These are phyloP conservation scores for Guillardia theta DNA, from an alignment of 78 protist species.

Conservation along the genomic window DNA sequence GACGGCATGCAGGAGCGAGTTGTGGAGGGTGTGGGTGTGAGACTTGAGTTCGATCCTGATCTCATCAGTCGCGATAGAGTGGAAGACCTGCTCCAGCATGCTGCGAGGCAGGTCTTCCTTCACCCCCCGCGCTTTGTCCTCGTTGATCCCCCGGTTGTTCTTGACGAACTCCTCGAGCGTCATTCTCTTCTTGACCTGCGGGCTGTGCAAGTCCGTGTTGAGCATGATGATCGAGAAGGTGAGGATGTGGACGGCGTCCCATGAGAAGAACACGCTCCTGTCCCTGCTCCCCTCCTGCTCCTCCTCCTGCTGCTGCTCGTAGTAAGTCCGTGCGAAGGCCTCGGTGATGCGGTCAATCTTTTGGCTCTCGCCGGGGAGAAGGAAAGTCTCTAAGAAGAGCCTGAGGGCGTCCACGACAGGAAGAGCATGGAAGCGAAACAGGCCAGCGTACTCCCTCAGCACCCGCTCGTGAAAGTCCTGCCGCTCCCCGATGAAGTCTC, in stretches of 20 bases:
- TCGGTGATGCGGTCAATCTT: conserved; percentile 79
- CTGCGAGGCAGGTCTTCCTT: too few relatives aligned
- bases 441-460: conserved; percentile 73
- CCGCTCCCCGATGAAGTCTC: too few relatives aligned
- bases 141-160: conserved; percentile 67
- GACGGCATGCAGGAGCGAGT: too few relatives aligned
- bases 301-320: too few relatives aligned
- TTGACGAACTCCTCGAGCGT: conserved; percentile 75
- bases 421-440: background rate
- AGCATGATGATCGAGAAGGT: conserved; percentile 82
- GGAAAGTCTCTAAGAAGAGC: background rate
- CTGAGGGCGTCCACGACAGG: background rate
- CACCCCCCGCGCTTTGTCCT: too few relatives aligned
- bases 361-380: conserved; percentile 89
- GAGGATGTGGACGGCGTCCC: background rate
- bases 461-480: too few relatives aligned
- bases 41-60: too few relatives aligned
- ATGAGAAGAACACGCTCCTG: background rate
- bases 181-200: conserved; percentile 70
- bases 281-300: too few relatives aligned
- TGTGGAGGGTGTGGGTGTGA: too few relatives aligned
- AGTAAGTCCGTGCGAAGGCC: conserved; percentile 53
- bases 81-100: too few relatives aligned
- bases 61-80: too few relatives aligned
- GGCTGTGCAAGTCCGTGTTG: conserved; percentile 91